Evolutionary conservation across 176 grass and related monocot species (phyloP).

Genomic region (Triticum timopheevii): DNA sequence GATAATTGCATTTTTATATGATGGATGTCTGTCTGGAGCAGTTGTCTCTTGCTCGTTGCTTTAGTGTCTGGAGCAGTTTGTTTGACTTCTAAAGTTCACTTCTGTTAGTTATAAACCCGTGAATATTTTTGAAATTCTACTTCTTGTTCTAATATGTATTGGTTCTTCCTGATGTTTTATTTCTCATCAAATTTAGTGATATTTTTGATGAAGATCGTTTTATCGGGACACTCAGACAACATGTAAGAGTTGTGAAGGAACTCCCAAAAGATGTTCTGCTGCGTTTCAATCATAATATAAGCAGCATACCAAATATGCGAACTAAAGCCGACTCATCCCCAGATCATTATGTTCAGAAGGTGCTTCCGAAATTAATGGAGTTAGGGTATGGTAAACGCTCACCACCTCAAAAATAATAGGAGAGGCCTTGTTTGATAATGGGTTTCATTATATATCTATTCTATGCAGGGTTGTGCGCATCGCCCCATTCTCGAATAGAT

Average conservation of each 20-base stretch:
- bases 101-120: neutral
- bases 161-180: conserved; percentile 25
- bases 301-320: conserved; percentile 95
- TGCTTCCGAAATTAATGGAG: conserved; percentile 80
- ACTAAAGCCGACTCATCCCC: conserved; percentile 80
- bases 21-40: neutral
- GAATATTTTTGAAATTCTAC: neutral
- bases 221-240: conserved; percentile 63
- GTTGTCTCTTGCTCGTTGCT: neutral
- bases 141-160: neutral
- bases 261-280: conserved; percentile 71
- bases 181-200: conserved; percentile 86
- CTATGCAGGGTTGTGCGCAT: conserved; percentile 78
- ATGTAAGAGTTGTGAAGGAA: conserved; percentile 79
- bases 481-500: conserved; percentile 93
- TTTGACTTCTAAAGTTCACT: neutral
- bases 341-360: conserved; percentile 77
- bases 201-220: conserved; percentile 96
- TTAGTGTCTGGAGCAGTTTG: neutral
- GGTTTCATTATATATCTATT: conserved; percentile 35
- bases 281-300: conserved; percentile 79
- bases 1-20: neutral
- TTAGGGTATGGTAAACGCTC: conserved; percentile 57
- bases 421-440: conserved; percentile 15
- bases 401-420: neutral